Base-by-base conservation (phyloP, 805 yeast species). In the Ogataea salicorniae region DNA sequence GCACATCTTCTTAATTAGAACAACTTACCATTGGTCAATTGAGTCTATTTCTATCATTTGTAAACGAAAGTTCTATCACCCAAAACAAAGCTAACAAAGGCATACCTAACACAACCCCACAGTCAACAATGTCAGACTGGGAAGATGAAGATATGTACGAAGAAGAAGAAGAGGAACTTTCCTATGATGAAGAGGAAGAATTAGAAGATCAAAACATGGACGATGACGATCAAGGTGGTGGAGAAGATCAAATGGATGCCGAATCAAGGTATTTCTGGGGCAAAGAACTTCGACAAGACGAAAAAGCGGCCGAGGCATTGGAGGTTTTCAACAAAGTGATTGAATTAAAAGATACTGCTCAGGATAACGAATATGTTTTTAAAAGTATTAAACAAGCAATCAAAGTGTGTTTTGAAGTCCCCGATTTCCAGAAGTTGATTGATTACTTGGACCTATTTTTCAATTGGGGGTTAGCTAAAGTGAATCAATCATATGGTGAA, bases 61-160 rank as follows among this genome's bases (percentile, higher is more conserved):
- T 26, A 9, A 26, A 26, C 31, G 9, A 3, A 9, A 26, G 11
- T 26, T 7, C 9, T 26, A 26, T 26, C 11, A 26, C 31, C 11
- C 31, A 26, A 26, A 26, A 3, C 31, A 26, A 20, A 26, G 31
- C 31, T 8, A 26, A 11, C 31, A 7, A 26, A 26, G 9, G 31
- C 9, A 26, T 26, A 26, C 9, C 31, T 9, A 26, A 26, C 31
- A 9, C 11, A 26, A 26, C 31, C 31, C 31, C 31, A 38, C 16
- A 33, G 31, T 3, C 2, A 13, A 47, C 34, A 16, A 67, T 67
- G 72, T 65, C 70, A 1, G 72, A 68, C 39, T 64, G 69, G 64
- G 70, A 64, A 40, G 70, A 66, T 43, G 69, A 63, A 26, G 31
- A 26, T 34, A 66, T 66, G 64, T 65, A 67, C 37, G 69, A 61